Percentiles rank a stretch among this genome's conserved stretches.
phyloP scores from a whole-genome alignment of 1,284 basidiomycete species.

The Hemileia vastatrix region DNA sequence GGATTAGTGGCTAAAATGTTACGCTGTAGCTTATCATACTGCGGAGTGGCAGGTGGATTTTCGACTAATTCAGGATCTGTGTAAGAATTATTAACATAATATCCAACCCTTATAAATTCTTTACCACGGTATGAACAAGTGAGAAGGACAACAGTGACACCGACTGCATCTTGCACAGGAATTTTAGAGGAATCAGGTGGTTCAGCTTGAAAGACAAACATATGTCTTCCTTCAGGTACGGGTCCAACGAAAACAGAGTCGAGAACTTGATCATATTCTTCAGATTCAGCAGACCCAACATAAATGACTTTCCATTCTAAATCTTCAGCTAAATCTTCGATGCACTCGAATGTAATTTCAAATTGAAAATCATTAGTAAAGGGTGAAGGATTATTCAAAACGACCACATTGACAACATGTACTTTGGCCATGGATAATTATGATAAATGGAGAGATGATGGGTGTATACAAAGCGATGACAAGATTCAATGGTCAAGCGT shows the following conservation, averaged over 20 bases:
- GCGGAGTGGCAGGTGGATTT: conserved; percentile 37
- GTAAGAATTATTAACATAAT: conserved; percentile 44
- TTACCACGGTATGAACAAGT: conserved; percentile 38
- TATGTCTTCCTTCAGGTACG: conserved; percentile 42
- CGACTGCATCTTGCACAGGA: conserved; percentile 24
- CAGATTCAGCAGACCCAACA: conserved; percentile 38
- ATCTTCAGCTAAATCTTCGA: conserved; percentile 36
- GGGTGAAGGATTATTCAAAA: too few species aligned
- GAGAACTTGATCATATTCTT: conserved; percentile 41
- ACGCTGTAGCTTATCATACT: conserved; percentile 34
- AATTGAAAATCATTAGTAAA: too few species aligned
- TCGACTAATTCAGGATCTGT: conserved; percentile 29
- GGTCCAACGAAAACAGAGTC: conserved; percentile 43
- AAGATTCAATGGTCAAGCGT: too few species aligned
- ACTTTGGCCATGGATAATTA: too few species aligned
- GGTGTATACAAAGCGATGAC: too few species aligned
- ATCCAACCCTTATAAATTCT: conserved; percentile 43
- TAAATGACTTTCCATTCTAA: conserved; percentile 43
- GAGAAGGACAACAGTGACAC: conserved; percentile 42
- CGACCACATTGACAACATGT: too few species aligned
- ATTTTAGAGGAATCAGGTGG: conserved; percentile 29
- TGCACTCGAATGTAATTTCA: conserved; percentile 44
- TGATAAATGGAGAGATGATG: too few species aligned
- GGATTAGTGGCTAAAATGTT: conserved; percentile 41
- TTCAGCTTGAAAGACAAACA: too few species aligned